phyloP scores from a whole-genome alignment of 2,329 filamentous ascomycete genomes.

The Colletotrichum limetticola region DNA sequence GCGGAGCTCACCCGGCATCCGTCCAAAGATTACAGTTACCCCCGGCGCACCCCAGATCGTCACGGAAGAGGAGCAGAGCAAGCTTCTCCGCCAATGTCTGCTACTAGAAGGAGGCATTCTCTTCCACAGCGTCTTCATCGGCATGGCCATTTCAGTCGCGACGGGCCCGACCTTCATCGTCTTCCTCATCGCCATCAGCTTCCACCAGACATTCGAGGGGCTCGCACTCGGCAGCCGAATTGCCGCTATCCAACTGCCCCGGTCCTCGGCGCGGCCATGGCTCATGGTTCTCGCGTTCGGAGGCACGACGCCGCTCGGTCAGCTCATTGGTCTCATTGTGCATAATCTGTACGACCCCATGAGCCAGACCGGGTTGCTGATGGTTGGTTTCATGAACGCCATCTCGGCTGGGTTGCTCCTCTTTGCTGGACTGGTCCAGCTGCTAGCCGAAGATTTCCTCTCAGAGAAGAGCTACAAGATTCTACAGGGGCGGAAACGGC shows the following conservation, averaged over 20 bases:
- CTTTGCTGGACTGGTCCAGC: slow-evolving; percentile 85
- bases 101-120: slow-evolving; percentile 86
- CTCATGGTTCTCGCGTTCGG: slow-evolving; percentile 82
- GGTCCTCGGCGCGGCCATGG: slow-evolving; percentile 80
- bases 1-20: slow-evolving; percentile 42
- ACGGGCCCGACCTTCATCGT: slow-evolving; percentile 83
- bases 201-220: slow-evolving; percentile 91
- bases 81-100: slow-evolving; percentile 79
- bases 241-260: slow-evolving; percentile 82
- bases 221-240: slow-evolving; percentile 88
- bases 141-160: slow-evolving; percentile 85
- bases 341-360: slow-evolving; percentile 84
- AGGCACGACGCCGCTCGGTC: slow-evolving; percentile 71
- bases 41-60: slow-evolving; percentile 25
- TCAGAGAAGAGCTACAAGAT: slow-evolving; percentile 78
- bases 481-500: slow-evolving; percentile 69
- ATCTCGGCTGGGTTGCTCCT: slow-evolving; percentile 83
- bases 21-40: slow-evolving; percentile 32
- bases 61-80: slow-evolving; percentile 68
- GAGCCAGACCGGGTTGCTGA: slow-evolving; percentile 79
- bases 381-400: slow-evolving; percentile 90
- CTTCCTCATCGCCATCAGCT: slow-evolving; percentile 82
- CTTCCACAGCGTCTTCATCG: slow-evolving; percentile 88
- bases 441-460: slow-evolving; percentile 86
- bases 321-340: slow-evolving; percentile 78